Conservation (phyloP, 1,284 basidiomycete species). For the Apiotrichum montevideense region DNA sequence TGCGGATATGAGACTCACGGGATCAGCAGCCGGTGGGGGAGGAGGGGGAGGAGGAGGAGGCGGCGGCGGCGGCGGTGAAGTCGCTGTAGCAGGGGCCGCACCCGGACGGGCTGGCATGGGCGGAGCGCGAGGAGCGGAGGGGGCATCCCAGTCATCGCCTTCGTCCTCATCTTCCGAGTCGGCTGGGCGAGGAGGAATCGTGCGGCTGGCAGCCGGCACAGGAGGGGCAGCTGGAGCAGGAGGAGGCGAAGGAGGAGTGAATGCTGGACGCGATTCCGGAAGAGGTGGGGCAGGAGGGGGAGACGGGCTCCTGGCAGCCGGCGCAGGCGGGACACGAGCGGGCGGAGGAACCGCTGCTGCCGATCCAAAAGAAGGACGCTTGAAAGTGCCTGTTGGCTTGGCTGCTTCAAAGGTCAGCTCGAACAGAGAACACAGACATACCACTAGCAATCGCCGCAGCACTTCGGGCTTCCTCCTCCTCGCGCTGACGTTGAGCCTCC, state of each 20-base stretch:
- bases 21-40: slow-evolving; percentile 47
- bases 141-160: slow-evolving; percentile 38
- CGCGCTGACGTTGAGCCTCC: slow-evolving; percentile 71
- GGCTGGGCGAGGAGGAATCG: slow-evolving; percentile 25
- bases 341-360: slow-evolving; percentile 11
- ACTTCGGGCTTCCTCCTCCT: slow-evolving; percentile 70
- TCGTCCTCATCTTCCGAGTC: slow-evolving; percentile 31
- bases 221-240: slow-evolving; percentile 19
- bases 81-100: background rate
- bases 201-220: slow-evolving; percentile 10
- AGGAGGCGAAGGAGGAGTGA: slow-evolving; percentile 3
- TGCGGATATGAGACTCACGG: slow-evolving; percentile 21
- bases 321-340: slow-evolving; percentile 7
- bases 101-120: slow-evolving; percentile 8
- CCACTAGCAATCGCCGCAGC: slow-evolving; percentile 51
- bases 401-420: slow-evolving; percentile 1
- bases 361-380: slow-evolving; percentile 15
- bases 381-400: slow-evolving; percentile 3
- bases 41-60: slow-evolving; percentile 38
- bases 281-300: slow-evolving; percentile 41
- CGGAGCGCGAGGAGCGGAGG: slow-evolving; percentile 17
- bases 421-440: background rate
- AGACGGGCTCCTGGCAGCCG: slow-evolving; percentile 30
- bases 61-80: slow-evolving; percentile 18
- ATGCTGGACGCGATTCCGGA: background rate